These are phyloP conservation scores for Alternaria gaisen DNA, from an alignment of 2,329 filamentous ascomycete species.

Conservation along the genomic window DNA sequence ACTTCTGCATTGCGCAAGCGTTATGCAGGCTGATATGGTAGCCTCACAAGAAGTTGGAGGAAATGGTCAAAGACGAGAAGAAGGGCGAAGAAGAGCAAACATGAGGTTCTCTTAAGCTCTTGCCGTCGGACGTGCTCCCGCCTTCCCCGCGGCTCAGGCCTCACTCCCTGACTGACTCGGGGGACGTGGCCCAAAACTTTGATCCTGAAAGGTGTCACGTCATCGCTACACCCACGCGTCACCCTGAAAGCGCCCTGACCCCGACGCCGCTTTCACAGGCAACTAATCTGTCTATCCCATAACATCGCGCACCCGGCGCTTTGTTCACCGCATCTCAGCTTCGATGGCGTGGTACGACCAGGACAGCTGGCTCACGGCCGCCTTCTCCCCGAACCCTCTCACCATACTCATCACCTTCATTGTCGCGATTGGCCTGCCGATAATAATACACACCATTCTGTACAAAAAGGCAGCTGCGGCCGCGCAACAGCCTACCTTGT, in stretches of 20 bases:
- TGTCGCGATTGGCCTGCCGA: conserved; percentile 75
- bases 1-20: neutral
- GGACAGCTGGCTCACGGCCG: conserved; percentile 57
- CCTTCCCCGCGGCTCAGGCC: conserved; percentile 25
- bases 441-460: conserved; percentile 80
- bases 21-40: no score
- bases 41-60: neutral
- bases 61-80: neutral
- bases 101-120: conserved; percentile 47
- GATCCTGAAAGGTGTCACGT: conserved; percentile 31
- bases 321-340: neutral
- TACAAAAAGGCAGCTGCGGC: conserved; percentile 72
- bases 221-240: conserved; percentile 22
- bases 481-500: conserved; percentile 72
- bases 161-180: conserved; percentile 5
- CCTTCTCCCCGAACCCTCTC: conserved; percentile 55
- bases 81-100: neutral
- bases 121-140: conserved; percentile 20
- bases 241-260: neutral
- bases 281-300: neutral
- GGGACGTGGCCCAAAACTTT: conserved; percentile 20
- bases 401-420: conserved; percentile 73
- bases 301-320: neutral
- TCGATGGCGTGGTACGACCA: conserved; percentile 50
- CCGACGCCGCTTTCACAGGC: conserved; percentile 5